Evolutionary conservation across 106 monocot genomes (phyloP), one percentile per base, ranked within the genome.

Genomic region (Dactylorhiza incarnata): DNA sequence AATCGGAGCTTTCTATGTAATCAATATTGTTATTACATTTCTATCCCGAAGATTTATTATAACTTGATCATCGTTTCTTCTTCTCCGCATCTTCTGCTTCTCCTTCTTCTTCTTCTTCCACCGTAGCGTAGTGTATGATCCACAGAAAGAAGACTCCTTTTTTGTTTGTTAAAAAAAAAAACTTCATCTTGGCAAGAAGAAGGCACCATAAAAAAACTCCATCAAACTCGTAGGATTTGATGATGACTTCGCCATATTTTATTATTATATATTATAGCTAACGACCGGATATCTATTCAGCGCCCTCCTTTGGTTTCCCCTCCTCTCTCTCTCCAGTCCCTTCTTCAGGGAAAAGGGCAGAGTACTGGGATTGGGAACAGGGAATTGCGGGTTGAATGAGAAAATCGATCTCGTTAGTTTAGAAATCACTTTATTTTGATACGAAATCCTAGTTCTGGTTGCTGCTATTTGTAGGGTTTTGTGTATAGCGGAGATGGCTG

Each of bases 401-500:
- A 72, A 72, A 72, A 48, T 14, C 72, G 22, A 72, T 72, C 48
- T 65, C 16, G 9, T 22, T 72, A n/a, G 8, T 29, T 72, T 11
- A 49, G 49, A 22, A 72, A 49, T 72, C 48, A 3, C 17, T 49
- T 22, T 1, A 37, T 47, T 49, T 72, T 72, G 20, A 5, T 49
- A 23, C 48, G 9, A 15, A 49, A 48, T 72, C 48, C 48, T 48
- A 19, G 20, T 49, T 72, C 48, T 11, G 16, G 2, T 12, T 13
- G 12, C 16, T 13, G 12, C 16, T 13, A 49, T 22, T 49, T 72
- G 23, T 72, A 22, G 72, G 48, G 6, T 72, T 72, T 72, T 47
- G 9, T 23, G 72, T 48, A 8, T n/a, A 54, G 12, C 5, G 16
- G 73, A 49, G 74, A 83, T 82, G 86, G 81, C 84, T 48, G 86